Percentiles rank a stretch among this genome's conserved stretches.
Evolutionary conservation across 2,329 filamentous ascomycete species (phyloP).

Genomic region (Pyrenochaeta sp.): DNA sequence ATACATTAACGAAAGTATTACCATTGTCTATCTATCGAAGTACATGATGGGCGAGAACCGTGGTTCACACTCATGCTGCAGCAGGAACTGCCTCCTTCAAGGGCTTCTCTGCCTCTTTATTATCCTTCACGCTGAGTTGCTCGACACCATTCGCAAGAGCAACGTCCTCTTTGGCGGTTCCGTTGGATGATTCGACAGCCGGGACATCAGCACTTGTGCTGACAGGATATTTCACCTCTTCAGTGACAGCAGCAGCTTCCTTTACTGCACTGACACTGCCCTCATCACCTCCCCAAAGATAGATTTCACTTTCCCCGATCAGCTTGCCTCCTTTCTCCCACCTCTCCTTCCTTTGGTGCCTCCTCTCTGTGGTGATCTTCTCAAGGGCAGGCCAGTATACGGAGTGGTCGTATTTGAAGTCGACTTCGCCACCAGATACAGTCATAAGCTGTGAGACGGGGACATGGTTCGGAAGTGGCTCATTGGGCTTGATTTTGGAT

Average conservation of each 20-base stretch:
- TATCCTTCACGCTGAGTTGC: conserved; percentile 1
- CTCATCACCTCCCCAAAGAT: conserved; percentile 74
- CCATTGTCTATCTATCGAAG: background rate
- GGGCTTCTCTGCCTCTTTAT: background rate
- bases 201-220: background rate
- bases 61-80: background rate
- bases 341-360: conserved; percentile 67
- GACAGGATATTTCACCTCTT: background rate
- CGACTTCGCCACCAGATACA: conserved; percentile 76
- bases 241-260: conserved; percentile 1
- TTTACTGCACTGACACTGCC: conserved; percentile 23
- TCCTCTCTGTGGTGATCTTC: conserved; percentile 71
- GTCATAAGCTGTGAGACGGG: conserved; percentile 83
- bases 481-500: conserved; percentile 97
- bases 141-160: conserved; percentile 1
- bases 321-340: conserved; percentile 83
- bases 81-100: background rate
- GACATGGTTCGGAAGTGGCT: conserved; percentile 83
- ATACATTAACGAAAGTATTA: too few relatives aligned
- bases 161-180: conserved; percentile 8
- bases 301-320: conserved; percentile 86
- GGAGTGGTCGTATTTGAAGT: conserved; percentile 90
- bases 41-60: background rate
- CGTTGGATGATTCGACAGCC: conserved; percentile 4
- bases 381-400: conserved; percentile 89